These are phyloP conservation scores for Suillus decipiens DNA, from an alignment of 768 basidiomycete genomes.

Conservation along the genomic window DNA sequence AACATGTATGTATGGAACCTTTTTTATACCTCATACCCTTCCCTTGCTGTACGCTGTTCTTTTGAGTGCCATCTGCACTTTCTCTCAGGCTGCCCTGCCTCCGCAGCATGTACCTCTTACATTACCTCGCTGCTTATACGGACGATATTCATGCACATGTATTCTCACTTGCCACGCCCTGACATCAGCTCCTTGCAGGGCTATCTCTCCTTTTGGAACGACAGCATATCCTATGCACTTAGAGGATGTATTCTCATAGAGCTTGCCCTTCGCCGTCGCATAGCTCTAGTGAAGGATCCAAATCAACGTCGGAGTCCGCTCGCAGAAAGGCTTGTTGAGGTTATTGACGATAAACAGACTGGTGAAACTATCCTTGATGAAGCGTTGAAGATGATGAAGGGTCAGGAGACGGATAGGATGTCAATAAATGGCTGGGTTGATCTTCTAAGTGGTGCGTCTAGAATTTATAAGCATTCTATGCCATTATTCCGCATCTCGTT, in stretches of 20 bases:
- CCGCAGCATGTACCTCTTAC: slow-evolving; percentile 19
- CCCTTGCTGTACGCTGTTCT: slow-evolving; percentile 13
- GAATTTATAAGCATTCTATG: neutral
- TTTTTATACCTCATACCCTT: slow-evolving; percentile 7
- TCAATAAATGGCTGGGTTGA: slow-evolving; percentile 94
- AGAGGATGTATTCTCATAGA: slow-evolving; percentile 98
- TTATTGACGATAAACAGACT: slow-evolving; percentile 88
- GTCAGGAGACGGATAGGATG: slow-evolving; percentile 54
- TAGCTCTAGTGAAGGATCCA: slow-evolving; percentile 87
- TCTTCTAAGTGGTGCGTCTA: slow-evolving; percentile 79
- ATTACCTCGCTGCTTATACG: neutral
- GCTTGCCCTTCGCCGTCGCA: slow-evolving; percentile 91
- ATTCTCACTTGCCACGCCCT: neutral
- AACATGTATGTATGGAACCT: slow-evolving; percentile 62
- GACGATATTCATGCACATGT: neutral
- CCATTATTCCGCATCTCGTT: neutral
- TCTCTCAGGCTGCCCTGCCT: slow-evolving; percentile 4
- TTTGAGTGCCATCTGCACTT: slow-evolving; percentile 8
- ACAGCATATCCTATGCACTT: slow-evolving; percentile 98
- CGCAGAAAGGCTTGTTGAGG: slow-evolving; percentile 84
- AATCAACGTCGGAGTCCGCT: slow-evolving; percentile 70
- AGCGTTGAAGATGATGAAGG: slow-evolving; percentile 93
- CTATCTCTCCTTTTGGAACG: slow-evolving; percentile 99
- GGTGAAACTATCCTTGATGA: slow-evolving; percentile 98
- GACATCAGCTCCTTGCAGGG: slow-evolving; percentile 47